phyloP scores from a whole-genome alignment of 2,329 filamentous ascomycete genomes.

The Penicillium sp. region DNA sequence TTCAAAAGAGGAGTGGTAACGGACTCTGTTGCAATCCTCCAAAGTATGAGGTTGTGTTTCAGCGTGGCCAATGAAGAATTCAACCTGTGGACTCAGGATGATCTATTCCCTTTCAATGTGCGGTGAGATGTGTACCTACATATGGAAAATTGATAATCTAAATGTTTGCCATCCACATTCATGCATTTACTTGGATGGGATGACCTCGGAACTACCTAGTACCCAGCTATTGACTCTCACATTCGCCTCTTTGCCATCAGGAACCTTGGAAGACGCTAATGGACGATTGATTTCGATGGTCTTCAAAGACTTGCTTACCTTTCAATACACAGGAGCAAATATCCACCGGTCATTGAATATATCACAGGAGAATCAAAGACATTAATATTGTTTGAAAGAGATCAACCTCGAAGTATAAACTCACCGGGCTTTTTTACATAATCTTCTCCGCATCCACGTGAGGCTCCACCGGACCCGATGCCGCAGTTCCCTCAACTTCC shows the following conservation, averaged over 20 bases:
- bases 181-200: background rate
- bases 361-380: background rate
- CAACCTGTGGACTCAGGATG: background rate
- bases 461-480: constrained; percentile 26
- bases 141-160: too few relatives aligned
- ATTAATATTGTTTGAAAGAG: background rate
- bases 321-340: too few relatives aligned
- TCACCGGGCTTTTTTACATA: constrained; percentile 19
- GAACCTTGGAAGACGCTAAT: background rate
- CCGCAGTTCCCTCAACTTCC: constrained; percentile 25
- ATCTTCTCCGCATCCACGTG: constrained; percentile 30
- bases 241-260: background rate
- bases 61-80: background rate
- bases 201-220: background rate
- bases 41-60: background rate
- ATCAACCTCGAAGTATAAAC: background rate
- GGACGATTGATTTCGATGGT: too few relatives aligned
- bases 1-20: too few relatives aligned
- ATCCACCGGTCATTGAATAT: background rate
- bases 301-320: too few relatives aligned
- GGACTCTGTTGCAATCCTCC: too few relatives aligned
- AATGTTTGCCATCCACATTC: background rate
- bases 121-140: background rate
- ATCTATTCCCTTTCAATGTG: background rate
- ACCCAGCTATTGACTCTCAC: background rate